Percentiles rank a stretch among this genome's conserved stretches.
Conservation (phyloP, 305 asterid genomes). For the Plantago coronopus region DNA sequence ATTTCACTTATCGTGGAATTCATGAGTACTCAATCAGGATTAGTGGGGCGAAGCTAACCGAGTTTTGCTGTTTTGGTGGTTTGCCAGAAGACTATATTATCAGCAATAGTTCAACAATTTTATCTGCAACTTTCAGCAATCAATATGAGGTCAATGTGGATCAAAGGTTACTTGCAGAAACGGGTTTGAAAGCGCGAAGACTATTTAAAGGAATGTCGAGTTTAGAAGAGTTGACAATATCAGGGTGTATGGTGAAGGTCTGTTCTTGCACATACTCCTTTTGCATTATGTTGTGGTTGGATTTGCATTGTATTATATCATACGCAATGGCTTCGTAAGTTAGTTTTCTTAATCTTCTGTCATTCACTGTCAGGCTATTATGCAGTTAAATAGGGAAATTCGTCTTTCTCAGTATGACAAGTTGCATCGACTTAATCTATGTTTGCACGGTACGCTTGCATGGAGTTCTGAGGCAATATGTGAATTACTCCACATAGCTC, state of each 20-base stretch:
- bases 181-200: no score
- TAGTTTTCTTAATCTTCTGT: not conserved
- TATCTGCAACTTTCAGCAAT: no score
- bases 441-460: not conserved
- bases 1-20: not conserved
- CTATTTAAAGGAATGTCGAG: no score
- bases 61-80: no score
- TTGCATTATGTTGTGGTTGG: not conserved
- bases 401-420: constrained; percentile 3
- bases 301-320: not conserved
- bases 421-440: not conserved
- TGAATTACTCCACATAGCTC: not conserved
- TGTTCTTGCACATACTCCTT: not conserved
- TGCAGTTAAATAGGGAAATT: not conserved
- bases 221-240: no score
- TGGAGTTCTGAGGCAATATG: not conserved
- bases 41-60: no score
- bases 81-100: no score
- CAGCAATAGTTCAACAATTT: no score
- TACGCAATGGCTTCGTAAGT: not conserved
- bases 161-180: no score
- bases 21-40: no score
- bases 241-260: not conserved
- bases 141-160: no score
- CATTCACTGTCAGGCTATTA: not conserved